phyloP scores from a whole-genome alignment of 2,329 filamentous ascomycete genomes.

The Fusarium nematophilum region DNA sequence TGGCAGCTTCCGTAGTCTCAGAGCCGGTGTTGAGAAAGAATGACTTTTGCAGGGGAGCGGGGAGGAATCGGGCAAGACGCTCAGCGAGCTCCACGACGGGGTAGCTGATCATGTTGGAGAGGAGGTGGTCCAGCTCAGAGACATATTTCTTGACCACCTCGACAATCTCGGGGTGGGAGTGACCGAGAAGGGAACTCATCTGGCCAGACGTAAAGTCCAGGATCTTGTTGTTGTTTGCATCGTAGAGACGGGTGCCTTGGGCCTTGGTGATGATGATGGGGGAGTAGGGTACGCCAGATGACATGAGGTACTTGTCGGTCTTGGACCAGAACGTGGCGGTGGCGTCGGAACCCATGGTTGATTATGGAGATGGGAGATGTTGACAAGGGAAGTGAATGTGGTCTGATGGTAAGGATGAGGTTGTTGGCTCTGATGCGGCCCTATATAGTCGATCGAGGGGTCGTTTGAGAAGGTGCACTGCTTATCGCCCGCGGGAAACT shows the following conservation, averaged over 20 bases:
- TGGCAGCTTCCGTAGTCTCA: slow-evolving; percentile 69
- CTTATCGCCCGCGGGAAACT: not conserved
- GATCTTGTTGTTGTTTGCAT: slow-evolving; percentile 55
- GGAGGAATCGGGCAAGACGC: slow-evolving; percentile 59
- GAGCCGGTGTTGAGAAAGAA: slow-evolving; percentile 68
- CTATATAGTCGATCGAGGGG: too few relatives aligned
- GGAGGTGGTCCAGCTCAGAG: slow-evolving; percentile 64
- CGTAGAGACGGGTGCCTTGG: slow-evolving; percentile 59
- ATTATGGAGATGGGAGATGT: not conserved
- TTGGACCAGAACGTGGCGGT: slow-evolving; percentile 46
- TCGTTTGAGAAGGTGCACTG: too few relatives aligned
- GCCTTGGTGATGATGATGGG: slow-evolving; percentile 57
- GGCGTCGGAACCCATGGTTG: slow-evolving; percentile 7
- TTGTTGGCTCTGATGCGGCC: not conserved
- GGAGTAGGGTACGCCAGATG: slow-evolving; percentile 54
- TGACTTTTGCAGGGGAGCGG: slow-evolving; percentile 60
- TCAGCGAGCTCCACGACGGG: slow-evolving; percentile 66
- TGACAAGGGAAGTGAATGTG: not conserved
- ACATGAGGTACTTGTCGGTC: slow-evolving; percentile 55
- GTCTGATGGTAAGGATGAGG: not conserved
- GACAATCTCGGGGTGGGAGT: slow-evolving; percentile 68
- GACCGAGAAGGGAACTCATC: slow-evolving; percentile 68
- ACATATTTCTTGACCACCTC: slow-evolving; percentile 60
- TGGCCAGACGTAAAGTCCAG: slow-evolving; percentile 71
- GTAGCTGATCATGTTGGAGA: slow-evolving; percentile 66